These are phyloP conservation scores for Globisporangium cederbergense DNA, from an alignment of 352 stramenopile species.

Conservation along the genomic window DNA sequence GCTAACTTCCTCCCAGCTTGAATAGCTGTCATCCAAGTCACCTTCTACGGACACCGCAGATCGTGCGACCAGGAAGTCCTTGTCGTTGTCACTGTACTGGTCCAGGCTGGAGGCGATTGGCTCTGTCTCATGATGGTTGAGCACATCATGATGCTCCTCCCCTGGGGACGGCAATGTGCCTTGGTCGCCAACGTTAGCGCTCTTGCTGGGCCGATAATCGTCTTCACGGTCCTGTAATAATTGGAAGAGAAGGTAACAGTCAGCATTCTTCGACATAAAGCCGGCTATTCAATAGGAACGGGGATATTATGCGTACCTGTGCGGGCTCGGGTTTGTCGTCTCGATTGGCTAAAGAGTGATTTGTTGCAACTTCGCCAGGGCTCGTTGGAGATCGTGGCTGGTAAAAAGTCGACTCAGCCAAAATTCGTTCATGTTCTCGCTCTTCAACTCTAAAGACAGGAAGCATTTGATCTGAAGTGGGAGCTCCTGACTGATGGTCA, in stretches of 20 bases:
- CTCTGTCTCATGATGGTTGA: background rate
- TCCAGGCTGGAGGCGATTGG: background rate
- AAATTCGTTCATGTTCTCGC: background rate
- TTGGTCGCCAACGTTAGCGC: background rate
- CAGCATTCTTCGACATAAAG: background rate
- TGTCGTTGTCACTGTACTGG: background rate
- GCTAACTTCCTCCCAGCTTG: background rate
- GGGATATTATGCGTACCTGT: conserved; percentile 15
- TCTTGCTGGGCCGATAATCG: background rate
- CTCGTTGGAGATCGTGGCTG: conserved; percentile 16
- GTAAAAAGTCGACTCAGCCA: background rate
- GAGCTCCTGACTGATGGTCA: background rate
- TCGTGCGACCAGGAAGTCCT: background rate
- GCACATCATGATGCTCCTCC: background rate
- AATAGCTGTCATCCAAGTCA: background rate
- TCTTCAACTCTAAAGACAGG: background rate
- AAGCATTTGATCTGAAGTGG: background rate
- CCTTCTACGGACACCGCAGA: background rate
- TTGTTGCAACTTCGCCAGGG: conserved; percentile 12
- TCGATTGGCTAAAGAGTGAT: background rate
- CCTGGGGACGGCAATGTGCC: background rate
- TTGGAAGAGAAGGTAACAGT: background rate
- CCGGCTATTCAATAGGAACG: background rate
- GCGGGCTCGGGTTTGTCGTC: background rate
- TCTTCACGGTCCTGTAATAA: conserved; percentile 17